phyloP scores from a whole-genome alignment of 106 monocot species.

The Dendrobium officinale region DNA sequence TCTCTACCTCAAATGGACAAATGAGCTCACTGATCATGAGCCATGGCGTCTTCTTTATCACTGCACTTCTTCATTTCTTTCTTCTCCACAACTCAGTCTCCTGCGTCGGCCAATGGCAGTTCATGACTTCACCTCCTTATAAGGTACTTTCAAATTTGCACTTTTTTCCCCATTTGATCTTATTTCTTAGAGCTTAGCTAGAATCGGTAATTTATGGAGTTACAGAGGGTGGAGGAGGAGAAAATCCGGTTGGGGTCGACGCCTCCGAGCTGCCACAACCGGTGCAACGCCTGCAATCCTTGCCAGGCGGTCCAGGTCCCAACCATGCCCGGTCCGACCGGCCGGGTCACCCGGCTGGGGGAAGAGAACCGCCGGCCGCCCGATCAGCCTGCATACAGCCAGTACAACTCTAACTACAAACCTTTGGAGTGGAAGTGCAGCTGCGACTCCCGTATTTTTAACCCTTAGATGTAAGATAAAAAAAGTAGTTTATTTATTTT shows the following conservation, averaged over 20 bases:
- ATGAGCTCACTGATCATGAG: not conserved
- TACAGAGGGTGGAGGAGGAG: conserved; percentile 32
- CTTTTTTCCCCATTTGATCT: not conserved
- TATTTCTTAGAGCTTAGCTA: too few relatives aligned
- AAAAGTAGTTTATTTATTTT: not conserved
- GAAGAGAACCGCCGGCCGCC: not conserved
- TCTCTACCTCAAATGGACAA: not conserved
- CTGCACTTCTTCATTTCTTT: not conserved
- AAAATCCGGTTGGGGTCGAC: conserved; percentile 73
- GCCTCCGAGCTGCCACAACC: conserved; percentile 91
- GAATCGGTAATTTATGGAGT: not conserved
- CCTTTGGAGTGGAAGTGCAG: conserved; percentile 88
- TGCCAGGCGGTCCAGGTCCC: conserved; percentile 88
- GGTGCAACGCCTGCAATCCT: conserved; percentile 77
- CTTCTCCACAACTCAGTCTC: not conserved
- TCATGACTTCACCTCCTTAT: not conserved
- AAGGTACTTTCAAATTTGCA: not conserved
- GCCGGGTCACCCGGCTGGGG: not conserved
- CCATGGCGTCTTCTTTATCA: not conserved
- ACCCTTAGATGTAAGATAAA: conserved; percentile 33
- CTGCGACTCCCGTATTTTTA: conserved; percentile 56
- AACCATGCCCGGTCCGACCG: conserved; percentile 29
- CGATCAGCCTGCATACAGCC: conserved; percentile 13
- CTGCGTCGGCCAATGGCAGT: not conserved
- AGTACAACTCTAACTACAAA: conserved; percentile 72